Evolutionary conservation across 2,329 filamentous ascomycete genomes (phyloP).

Genomic region (Monilinia polystroma): DNA sequence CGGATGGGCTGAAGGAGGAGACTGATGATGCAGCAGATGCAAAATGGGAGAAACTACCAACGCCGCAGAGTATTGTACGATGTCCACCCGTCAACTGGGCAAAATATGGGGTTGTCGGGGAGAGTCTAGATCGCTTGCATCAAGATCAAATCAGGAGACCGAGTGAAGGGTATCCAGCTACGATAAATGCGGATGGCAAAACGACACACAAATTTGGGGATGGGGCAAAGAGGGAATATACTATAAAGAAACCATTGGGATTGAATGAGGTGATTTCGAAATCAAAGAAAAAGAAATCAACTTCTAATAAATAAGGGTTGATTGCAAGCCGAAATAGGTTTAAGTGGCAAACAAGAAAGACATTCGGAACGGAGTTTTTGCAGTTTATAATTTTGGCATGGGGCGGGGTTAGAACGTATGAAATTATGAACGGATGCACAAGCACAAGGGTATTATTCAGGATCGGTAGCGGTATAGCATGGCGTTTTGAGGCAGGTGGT

Average conservation of each 20-base stretch:
- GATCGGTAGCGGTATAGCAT: conserved; percentile 12
- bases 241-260: conserved; percentile 9
- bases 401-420: conserved; percentile 9
- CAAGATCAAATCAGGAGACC: conserved; percentile 72
- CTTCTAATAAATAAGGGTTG: not conserved
- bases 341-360: not conserved
- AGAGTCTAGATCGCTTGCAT: conserved; percentile 80
- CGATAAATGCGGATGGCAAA: conserved; percentile 45
- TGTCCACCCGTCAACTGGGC: conserved; percentile 92
- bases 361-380: conserved; percentile 5
- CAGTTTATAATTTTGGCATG: conserved; percentile 9
- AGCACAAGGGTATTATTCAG: conserved; percentile 15
- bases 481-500: conserved; percentile 18
- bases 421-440: conserved; percentile 13
- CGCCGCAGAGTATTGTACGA: conserved; percentile 77
- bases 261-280: conserved; percentile 1
- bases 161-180: conserved; percentile 52
- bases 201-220: conserved; percentile 46
- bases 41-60: conserved; percentile 66
- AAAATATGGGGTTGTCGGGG: conserved; percentile 87
- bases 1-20: conserved; percentile 11
- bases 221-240: conserved; percentile 33
- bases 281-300: conserved; percentile 45
- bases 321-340: not conserved
- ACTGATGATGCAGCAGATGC: conserved; percentile 12